Evolutionary conservation across 257 asterid species (phyloP).

Genomic region (Linderniella brevidens): DNA sequence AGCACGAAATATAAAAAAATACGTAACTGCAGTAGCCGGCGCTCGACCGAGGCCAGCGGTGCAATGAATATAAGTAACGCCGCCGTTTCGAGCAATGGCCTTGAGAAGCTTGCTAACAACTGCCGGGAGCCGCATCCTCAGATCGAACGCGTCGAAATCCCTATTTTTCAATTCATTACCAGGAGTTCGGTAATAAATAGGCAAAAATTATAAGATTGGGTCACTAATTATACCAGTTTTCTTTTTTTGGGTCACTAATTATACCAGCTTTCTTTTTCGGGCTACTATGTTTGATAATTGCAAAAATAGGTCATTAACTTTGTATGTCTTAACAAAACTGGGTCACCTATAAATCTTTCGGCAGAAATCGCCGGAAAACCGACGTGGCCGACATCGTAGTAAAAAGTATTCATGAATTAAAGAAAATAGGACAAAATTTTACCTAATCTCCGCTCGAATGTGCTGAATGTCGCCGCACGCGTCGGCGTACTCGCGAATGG

Average conservation of each 20-base stretch:
- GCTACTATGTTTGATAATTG: too few species aligned
- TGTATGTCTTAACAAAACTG: too few species aligned
- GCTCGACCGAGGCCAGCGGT: slow-evolving; percentile 99
- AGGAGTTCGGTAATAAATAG: too few species aligned
- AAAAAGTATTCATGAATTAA: not conserved
- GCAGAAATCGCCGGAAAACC: too few species aligned
- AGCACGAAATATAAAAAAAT: slow-evolving; percentile 5
- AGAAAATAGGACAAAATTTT: slow-evolving; percentile 7
- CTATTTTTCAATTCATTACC: slow-evolving; percentile 24
- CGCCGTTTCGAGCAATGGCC: slow-evolving; percentile 58
- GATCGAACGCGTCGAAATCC: slow-evolving; percentile 90
- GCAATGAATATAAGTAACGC: slow-evolving; percentile 85
- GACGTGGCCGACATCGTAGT: too few species aligned
- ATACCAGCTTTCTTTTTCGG: too few species aligned
- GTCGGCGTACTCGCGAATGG: slow-evolving; percentile 64
- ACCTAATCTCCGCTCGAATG: slow-evolving; percentile 89
- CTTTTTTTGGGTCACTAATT: too few species aligned
- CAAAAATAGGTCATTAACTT: too few species aligned
- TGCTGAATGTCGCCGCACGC: slow-evolving; percentile 60
- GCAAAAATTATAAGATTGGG: too few species aligned
- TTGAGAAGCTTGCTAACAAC: slow-evolving; percentile 69
- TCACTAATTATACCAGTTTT: too few species aligned
- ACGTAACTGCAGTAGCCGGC: slow-evolving; percentile 78
- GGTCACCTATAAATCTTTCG: too few species aligned
- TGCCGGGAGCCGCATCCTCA: slow-evolving; percentile 76